phyloP scores from a whole-genome alignment of 2,329 filamentous ascomycete species.

The Neonectria magnoliae region DNA sequence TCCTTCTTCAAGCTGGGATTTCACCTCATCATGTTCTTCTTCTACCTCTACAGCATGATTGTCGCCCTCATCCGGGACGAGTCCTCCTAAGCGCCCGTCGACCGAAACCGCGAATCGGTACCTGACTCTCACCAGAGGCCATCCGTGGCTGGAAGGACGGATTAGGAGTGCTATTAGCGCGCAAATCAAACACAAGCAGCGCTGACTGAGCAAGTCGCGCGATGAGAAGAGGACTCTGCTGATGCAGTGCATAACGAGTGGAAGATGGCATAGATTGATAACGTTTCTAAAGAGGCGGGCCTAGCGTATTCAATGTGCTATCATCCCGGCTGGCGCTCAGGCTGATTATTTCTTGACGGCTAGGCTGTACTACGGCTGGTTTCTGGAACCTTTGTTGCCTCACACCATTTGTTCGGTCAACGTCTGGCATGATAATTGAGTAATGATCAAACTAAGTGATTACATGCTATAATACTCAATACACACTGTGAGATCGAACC shows the following conservation, averaged over 20 bases:
- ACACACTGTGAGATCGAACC: neutral
- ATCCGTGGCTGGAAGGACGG: conserved; percentile 21
- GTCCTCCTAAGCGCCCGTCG: conserved; percentile 69
- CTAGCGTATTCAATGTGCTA: conserved; percentile 45
- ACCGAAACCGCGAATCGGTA: conserved; percentile 30
- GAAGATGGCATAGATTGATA: conserved; percentile 42
- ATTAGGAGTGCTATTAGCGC: conserved; percentile 20
- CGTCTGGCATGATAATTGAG: conserved; percentile 43
- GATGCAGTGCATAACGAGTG: conserved; percentile 41
- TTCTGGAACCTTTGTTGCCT: conserved; percentile 29
- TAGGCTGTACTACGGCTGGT: conserved; percentile 30
- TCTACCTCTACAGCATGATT: conserved; percentile 99
- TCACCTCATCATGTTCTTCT: conserved; percentile 99
- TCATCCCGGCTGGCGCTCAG: conserved; percentile 47
- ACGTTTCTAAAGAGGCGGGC: conserved; percentile 42
- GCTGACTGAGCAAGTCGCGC: conserved; percentile 35
- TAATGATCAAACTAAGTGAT: conserved; percentile 42
- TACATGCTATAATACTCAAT: conserved; percentile 6
- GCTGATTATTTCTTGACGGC: conserved; percentile 43
- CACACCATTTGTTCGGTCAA: conserved; percentile 29
- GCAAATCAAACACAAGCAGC: conserved; percentile 6
- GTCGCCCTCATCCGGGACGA: conserved; percentile 97
- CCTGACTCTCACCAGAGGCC: conserved; percentile 19
- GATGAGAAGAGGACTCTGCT: conserved; percentile 36
- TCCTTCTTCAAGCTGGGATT: conserved; percentile 99